Evolutionary conservation across 768 basidiomycete species (phyloP), one percentile per base, ranked within the genome.

Genomic region (Mycena galopus): DNA sequence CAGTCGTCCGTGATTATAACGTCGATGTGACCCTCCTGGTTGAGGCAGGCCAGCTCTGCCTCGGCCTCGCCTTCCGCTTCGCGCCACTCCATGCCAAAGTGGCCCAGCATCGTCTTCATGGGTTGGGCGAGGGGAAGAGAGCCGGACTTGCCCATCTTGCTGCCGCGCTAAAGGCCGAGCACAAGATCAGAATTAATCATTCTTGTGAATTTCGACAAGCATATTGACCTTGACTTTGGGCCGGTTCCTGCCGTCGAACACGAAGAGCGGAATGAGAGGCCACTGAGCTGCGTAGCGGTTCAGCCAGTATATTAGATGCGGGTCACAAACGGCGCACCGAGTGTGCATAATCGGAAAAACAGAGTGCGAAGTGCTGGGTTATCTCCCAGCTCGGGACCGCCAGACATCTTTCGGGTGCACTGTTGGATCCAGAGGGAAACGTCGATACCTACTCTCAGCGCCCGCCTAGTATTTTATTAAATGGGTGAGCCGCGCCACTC

Each of bases 321-420:
- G 42, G 12, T 37, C 35, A 25, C 27, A 30, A 14, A 32, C 50
- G 51, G 16, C 85, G 80, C 61, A 92, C 84, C 33, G 90, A 86
- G 39, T 83, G 82, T n/a, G 83, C 84, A 75, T 87, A 90, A 39
- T 30, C 90, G 90, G 80, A 91, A 93, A 81, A 93, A 93, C 8
- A 94, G 83, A 0, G 94, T 96, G 29, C 95, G 86, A 10, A 96
- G 85, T 65, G 94, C 93, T 10, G 95, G 95, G 71, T 96, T 96
- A 79, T 95, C 94, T 21, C 95, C 95, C 75, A 93, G 65, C 81
- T 84, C 33, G 17, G 33, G 27, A 91, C 92, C 88, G 30, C 92
- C 55, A 30, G 37, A 27, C 19, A 44, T 32, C 27, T 67, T 58
- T 25, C 32, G 30, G 17, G 32, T 87, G 4, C 90, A 91, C 72